phyloP scores from a whole-genome alignment of 106 monocot species.

The Alisma plantagoaquatica region DNA sequence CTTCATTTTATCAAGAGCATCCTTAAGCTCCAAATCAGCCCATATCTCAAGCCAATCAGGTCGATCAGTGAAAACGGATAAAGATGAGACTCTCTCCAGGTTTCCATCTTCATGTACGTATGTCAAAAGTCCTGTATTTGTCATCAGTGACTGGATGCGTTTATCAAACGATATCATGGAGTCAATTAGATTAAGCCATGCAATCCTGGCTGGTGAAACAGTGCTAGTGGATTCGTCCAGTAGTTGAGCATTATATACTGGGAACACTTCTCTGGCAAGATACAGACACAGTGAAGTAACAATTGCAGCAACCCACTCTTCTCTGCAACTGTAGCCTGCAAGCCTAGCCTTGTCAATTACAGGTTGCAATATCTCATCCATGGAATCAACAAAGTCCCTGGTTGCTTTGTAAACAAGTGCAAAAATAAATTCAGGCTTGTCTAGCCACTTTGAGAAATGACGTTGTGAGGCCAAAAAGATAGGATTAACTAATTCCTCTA shows the following conservation, averaged over 20 bases:
- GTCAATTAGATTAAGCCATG: slow-evolving; percentile 79
- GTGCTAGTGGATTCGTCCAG: slow-evolving; percentile 20
- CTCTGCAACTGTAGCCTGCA: slow-evolving; percentile 86
- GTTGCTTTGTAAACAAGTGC: slow-evolving; percentile 73
- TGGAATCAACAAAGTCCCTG: slow-evolving; percentile 70
- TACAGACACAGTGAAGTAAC: slow-evolving; percentile 55
- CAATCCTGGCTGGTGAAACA: slow-evolving; percentile 22
- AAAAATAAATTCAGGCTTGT: slow-evolving; percentile 93
- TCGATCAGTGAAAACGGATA: slow-evolving; percentile 79
- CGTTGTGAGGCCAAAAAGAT: slow-evolving; percentile 44
- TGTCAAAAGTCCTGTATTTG: slow-evolving; percentile 48
- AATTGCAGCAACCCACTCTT: slow-evolving; percentile 91
- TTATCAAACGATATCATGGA: slow-evolving; percentile 93
- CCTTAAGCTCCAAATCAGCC: slow-evolving; percentile 62
- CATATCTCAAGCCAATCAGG: slow-evolving; percentile 92
- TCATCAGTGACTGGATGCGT: slow-evolving; percentile 47
- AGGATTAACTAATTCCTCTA: slow-evolving; percentile 87
- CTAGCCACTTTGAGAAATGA: slow-evolving; percentile 82
- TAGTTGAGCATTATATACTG: slow-evolving; percentile 42
- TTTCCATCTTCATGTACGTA: slow-evolving; percentile 53
- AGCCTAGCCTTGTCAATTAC: slow-evolving; percentile 83
- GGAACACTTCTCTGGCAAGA: slow-evolving; percentile 77
- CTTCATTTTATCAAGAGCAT: slow-evolving; percentile 49
- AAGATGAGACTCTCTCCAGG: slow-evolving; percentile 43
- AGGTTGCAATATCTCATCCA: slow-evolving; percentile 96